Evolutionary conservation across 257 asterid species (phyloP).

Genomic region (Solanum megistacrolobum): DNA sequence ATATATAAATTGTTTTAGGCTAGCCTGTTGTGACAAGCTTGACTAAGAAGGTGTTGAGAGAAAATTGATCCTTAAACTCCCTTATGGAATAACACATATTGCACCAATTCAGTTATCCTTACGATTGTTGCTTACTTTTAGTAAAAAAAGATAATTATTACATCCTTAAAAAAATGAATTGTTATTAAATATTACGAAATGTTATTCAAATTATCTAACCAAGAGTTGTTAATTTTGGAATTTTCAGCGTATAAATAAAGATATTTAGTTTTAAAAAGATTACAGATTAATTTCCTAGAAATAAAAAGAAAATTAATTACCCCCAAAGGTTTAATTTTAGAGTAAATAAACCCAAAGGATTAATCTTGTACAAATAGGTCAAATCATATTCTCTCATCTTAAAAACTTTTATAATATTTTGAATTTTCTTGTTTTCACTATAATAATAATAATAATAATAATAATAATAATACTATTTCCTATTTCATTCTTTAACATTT

Average conservation of each 20-base stretch:
- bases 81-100: neutral
- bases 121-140: neutral
- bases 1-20: too few relatives aligned
- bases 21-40: neutral
- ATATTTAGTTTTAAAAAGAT: neutral
- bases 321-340: neutral
- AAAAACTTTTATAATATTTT: neutral
- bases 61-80: neutral
- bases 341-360: too few relatives aligned
- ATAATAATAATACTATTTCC: neutral
- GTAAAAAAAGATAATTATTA: neutral
- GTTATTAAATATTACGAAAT: too few relatives aligned
- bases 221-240: neutral
- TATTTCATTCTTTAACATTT: neutral
- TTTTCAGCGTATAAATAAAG: neutral
- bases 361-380: too few relatives aligned
- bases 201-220: neutral
- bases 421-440: neutral
- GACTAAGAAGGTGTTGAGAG: neutral
- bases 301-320: neutral
- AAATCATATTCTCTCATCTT: neutral
- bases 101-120: neutral
- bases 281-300: neutral
- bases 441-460: too few relatives aligned
- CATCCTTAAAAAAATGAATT: neutral